These are phyloP conservation scores for Aspergillus japonicus DNA, from an alignment of 2,329 filamentous ascomycete species.

Conservation along the genomic window DNA sequence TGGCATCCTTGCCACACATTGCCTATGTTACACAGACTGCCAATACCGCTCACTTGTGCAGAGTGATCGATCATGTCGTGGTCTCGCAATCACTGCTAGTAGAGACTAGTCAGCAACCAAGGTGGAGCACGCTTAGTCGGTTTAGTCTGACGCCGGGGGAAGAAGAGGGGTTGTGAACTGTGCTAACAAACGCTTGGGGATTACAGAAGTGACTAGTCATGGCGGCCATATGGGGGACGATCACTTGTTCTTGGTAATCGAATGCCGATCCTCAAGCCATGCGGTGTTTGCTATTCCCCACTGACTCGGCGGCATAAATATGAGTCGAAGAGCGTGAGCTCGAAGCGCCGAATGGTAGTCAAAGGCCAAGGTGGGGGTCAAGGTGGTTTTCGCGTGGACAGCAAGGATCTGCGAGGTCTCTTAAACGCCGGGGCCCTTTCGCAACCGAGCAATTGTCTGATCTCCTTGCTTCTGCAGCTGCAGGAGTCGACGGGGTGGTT, in stretches of 20 bases:
- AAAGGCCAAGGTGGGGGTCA: neutral
- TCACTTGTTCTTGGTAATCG: neutral
- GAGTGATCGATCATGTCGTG: neutral
- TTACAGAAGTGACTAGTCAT: neutral
- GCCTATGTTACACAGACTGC: neutral
- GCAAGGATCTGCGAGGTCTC: constrained; percentile 19
- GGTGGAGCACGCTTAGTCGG: neutral
- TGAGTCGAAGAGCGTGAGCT: neutral
- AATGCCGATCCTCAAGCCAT: neutral
- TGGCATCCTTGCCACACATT: neutral
- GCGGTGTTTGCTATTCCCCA: neutral
- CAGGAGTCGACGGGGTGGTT: neutral
- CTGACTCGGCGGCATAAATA: neutral
- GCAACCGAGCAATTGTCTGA: neutral
- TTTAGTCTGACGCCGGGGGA: neutral
- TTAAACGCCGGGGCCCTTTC: neutral
- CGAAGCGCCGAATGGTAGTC: neutral
- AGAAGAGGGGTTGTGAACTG: neutral
- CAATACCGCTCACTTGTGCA: neutral
- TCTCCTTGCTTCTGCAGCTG: constrained; percentile 12
- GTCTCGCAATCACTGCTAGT: neutral
- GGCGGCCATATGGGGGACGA: neutral
- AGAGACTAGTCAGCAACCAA: neutral
- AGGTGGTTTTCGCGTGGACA: constrained; percentile 19
- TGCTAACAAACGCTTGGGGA: neutral